A percentile compares a stretch with the other conserved stretches of the same genome.
phyloP scores from a whole-genome alignment of 2,329 filamentous ascomycete species.

The Penicillium brasilianum region DNA sequence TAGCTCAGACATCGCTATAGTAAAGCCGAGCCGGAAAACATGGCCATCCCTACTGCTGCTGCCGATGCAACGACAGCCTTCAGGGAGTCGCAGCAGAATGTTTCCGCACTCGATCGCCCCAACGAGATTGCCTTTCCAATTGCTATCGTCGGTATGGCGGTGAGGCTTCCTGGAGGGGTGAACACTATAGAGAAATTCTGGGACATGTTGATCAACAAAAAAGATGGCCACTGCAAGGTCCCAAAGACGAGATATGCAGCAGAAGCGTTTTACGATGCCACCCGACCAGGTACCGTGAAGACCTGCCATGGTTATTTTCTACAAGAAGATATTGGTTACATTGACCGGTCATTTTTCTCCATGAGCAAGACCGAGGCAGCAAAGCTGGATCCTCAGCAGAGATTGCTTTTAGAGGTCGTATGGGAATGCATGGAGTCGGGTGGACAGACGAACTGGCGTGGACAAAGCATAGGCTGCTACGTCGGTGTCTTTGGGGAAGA shows the following conservation, averaged over 20 bases:
- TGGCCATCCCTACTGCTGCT: too few species aligned
- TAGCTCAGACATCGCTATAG: not conserved
- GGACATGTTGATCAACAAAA: constrained; percentile 30
- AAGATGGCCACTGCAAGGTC: constrained; percentile 27
- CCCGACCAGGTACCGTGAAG: constrained; percentile 18
- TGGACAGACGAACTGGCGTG: constrained; percentile 37
- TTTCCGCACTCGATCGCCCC: not conserved
- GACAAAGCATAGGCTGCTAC: constrained; percentile 38
- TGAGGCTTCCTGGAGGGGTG: constrained; percentile 31
- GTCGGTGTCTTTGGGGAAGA: constrained; percentile 35
- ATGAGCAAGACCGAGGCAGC: constrained; percentile 32
- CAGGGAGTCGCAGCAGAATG: not conserved
- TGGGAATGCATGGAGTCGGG: constrained; percentile 42
- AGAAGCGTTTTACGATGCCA: constrained; percentile 31
- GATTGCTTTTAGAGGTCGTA: constrained; percentile 39
- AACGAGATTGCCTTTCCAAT: constrained; percentile 10
- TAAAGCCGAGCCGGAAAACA: too few species aligned
- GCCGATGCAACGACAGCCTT: not conserved
- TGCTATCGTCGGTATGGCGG: constrained; percentile 33
- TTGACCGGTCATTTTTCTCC: constrained; percentile 38
- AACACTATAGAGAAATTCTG: constrained; percentile 26
- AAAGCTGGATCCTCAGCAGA: constrained; percentile 40
- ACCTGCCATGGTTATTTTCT: constrained; percentile 37
- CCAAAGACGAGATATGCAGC: constrained; percentile 33
- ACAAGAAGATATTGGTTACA: constrained; percentile 32